A percentile compares a stretch with the other conserved stretches of the same genome.
These are phyloP conservation scores for Globisporangium okanoganense DNA, from an alignment of 352 stramenopile genomes.

Conservation along the genomic window DNA sequence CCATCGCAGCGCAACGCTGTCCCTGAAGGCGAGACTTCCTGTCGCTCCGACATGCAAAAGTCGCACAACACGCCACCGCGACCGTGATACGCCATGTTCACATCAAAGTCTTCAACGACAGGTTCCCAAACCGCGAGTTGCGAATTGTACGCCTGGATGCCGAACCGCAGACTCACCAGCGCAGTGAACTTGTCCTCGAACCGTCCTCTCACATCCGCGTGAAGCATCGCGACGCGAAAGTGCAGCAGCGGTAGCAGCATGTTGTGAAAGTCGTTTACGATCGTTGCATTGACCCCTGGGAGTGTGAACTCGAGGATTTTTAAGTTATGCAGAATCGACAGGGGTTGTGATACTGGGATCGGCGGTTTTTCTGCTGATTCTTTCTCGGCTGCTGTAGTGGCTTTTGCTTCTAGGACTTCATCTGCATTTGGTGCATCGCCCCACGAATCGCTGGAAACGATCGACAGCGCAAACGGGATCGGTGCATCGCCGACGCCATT, in stretches of 20 bases:
- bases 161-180: constrained; percentile 57
- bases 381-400: background rate
- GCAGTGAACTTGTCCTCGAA: constrained; percentile 62
- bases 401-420: background rate
- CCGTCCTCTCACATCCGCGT: constrained; percentile 58
- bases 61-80: constrained; percentile 71
- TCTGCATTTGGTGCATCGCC: constrained; percentile 9
- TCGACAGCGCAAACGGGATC: constrained; percentile 71
- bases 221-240: constrained; percentile 63
- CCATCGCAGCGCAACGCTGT: constrained; percentile 54
- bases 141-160: constrained; percentile 84
- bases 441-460: constrained; percentile 33
- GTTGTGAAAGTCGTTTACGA: constrained; percentile 88
- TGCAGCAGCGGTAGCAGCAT: constrained; percentile 82
- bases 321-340: constrained; percentile 51
- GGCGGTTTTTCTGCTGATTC: constrained; percentile 11
- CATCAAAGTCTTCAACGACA: constrained; percentile 80
- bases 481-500: constrained; percentile 81
- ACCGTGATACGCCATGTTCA: constrained; percentile 67
- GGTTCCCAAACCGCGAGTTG: constrained; percentile 84
- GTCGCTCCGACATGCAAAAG: constrained; percentile 73
- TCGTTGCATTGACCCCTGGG: constrained; percentile 70
- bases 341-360: constrained; percentile 20
- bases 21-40: constrained; percentile 55
- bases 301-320: constrained; percentile 78